Evolutionary conservation across 2,329 filamentous ascomycete species (phyloP), one percentile per base, ranked within the genome.

Genomic region (Akanthomyces uredinophilus): DNA sequence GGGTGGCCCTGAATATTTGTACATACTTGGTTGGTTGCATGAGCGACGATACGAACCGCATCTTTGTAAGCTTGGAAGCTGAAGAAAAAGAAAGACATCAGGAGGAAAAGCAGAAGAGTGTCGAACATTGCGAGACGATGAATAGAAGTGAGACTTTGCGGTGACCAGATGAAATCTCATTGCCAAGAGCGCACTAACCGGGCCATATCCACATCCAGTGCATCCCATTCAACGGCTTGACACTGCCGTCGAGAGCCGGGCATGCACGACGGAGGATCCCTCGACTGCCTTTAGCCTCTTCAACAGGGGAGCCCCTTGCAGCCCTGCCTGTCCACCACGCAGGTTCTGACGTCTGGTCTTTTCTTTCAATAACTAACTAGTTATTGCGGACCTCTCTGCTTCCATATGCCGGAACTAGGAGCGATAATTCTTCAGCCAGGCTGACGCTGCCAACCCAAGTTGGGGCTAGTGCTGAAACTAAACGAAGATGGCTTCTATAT

Each of bases 21-120:
- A 60, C n/a, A 60, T 60, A 60, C 39, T 41, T 20, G 35, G 56
- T 43, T 49, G 54, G 32, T 39, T 58, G 41, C 47, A 60, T 37
- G n/a, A 29, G 39, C 7, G 39, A 27, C 29, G 27, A 20, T 46
- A n/a, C 29, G 27, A 47, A 18, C 8, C 8, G 39, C 13, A 7
- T 52, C 49, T 27, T 39, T 37, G 57, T 46, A 60, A 60, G 49
- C 39, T 56, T 46, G 49, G 13, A 60, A 35, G 58, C 46, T 39
- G 18, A n/a, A 39, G 4, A 54, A 39, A 49, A 60, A n/a, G 39
- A 29, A 60, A 22, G 47, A 39, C 58, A 60, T 39, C 20, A n/a
- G 39, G 41, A 60, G 35, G 18, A 41, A 60, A 39, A 53, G 41
- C 53, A 32, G n/a, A 53, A 54, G 35, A 16, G 47, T 29, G 29